Evolutionary conservation across 352 stramenopile species (phyloP), one percentile per base, ranked within the genome.

Genomic region (Phytophthora pisi): DNA sequence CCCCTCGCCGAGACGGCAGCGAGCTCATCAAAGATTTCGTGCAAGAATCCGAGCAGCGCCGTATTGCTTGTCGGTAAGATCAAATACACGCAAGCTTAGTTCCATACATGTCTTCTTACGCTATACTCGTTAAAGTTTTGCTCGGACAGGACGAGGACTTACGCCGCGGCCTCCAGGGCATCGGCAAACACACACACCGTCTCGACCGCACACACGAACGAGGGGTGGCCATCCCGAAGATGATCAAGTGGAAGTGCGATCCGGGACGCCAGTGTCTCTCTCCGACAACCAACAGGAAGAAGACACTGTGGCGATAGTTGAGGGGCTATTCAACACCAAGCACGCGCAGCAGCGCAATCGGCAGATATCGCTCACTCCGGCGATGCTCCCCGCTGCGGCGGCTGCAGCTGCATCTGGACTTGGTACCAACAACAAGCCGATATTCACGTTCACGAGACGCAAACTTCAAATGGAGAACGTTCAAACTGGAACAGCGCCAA

Each of bases 11-110:
- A 55, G 74, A 68, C 50, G 72, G 74, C 10, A 58, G 73, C 26
- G 47, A 68, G 5, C 59, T 84, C 58, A 84, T 85, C 74, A 87
- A 84, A 61, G 72, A 47, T 63, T 85, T 84, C 51, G 68, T 86
- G 45, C 79, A 81, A 49, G 74, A 83, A 30, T 65, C 77, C 0
- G 79, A 87, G 26, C 61, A 71, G 53, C 77, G 79, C 10, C 69
- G 68, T 20, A 60, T 76, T 34, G 61, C 64, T 10, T 82, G 69
- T 40, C 71, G 68, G 77, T 88, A 57, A 34, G 69, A 52, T 57
- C 9, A 11, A 9, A 51, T 26, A 9, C 18, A 13, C 43, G 15
- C 18, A 16, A 2, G 2, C 43, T 30, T 5, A 28, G n/a, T 3
- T 16, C 15, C 34, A 40, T 36, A 1, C 7, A 36, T 11, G 30